These are phyloP conservation scores for Alternaria alternata DNA, from an alignment of 2,329 filamentous ascomycete species.

Conservation along the genomic window DNA sequence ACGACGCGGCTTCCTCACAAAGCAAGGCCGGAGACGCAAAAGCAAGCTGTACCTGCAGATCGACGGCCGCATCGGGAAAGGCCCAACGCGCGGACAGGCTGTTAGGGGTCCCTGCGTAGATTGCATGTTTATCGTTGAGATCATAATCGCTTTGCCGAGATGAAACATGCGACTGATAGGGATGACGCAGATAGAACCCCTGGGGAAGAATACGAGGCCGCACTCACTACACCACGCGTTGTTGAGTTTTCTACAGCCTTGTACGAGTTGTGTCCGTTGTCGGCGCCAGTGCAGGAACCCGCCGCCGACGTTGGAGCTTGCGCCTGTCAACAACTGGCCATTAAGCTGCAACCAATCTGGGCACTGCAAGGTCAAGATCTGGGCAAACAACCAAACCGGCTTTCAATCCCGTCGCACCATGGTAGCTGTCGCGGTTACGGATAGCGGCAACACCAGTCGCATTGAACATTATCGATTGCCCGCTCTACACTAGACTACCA, in stretches of 20 bases:
- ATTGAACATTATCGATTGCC: not conserved
- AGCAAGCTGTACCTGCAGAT: conserved; percentile 25
- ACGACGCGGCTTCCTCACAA: conserved; percentile 10
- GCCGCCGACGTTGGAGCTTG: not conserved
- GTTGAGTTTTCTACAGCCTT: not conserved
- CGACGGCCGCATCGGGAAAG: conserved; percentile 13
- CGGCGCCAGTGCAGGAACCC: conserved; percentile 15
- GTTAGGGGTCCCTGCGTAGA: conserved; percentile 10
- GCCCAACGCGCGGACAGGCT: conserved; percentile 13
- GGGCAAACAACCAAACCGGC: not conserved
- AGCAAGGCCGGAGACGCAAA: conserved; percentile 22
- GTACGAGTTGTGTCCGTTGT: not conserved
- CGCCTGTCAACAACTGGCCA: conserved; percentile 1
- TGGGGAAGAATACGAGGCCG: not conserved
- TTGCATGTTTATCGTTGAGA: conserved; percentile 15
- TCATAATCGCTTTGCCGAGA: not conserved
- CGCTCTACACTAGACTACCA: conserved; percentile 14
- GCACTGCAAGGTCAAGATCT: conserved; percentile 1
- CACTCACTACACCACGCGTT: not conserved
- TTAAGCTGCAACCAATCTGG: not conserved
- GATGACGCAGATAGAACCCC: not conserved
- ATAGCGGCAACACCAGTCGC: not conserved
- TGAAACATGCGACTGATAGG: not conserved
- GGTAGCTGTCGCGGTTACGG: not conserved
- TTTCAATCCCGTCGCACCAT: conserved; percentile 4